These are phyloP conservation scores for Hapsidospora chrysogenum DNA, from an alignment of 495 filamentous ascomycete genomes.

Conservation along the genomic window DNA sequence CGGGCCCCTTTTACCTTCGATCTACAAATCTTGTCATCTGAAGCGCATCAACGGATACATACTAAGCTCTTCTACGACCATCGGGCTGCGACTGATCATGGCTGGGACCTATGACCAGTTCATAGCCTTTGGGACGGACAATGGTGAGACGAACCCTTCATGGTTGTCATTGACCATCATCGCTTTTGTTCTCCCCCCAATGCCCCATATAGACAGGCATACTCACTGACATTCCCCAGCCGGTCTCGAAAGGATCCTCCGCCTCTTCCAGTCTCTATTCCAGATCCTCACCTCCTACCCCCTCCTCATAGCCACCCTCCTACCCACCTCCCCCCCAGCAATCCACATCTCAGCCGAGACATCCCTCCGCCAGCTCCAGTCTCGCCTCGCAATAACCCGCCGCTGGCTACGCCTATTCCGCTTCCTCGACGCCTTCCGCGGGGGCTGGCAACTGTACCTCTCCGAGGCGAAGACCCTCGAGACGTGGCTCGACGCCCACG, in stretches of 20 bases:
- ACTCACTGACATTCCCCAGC: constrained; percentile 11
- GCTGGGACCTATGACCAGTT: constrained; percentile 8
- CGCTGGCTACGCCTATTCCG: constrained; percentile 46
- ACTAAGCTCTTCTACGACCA: not conserved
- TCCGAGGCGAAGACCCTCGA: constrained; percentile 2
- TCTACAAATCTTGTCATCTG: not conserved
- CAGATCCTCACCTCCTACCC: constrained; percentile 29
- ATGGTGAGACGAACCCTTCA: constrained; percentile 13
- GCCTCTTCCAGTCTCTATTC: constrained; percentile 37
- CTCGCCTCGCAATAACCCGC: constrained; percentile 22
- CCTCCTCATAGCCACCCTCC: constrained; percentile 10
- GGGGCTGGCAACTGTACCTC: constrained; percentile 18
- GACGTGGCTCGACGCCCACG: constrained; percentile 18
- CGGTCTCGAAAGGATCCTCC: constrained; percentile 46
- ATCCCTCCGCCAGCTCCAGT: constrained; percentile 7
- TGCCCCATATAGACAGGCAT: not conserved
- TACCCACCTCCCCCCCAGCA: constrained; percentile 1
- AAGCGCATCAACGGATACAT: not conserved
- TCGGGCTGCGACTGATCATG: no score
- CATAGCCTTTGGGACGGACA: constrained; percentile 24
- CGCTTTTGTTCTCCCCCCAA: not conserved
- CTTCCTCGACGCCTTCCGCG: constrained; percentile 41
- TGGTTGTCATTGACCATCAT: constrained; percentile 4
- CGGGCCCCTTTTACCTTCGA: no score
- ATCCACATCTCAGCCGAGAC: constrained; percentile 7